phyloP scores from a whole-genome alignment of 2,329 filamentous ascomycete species.

The Elsinoe australis region DNA sequence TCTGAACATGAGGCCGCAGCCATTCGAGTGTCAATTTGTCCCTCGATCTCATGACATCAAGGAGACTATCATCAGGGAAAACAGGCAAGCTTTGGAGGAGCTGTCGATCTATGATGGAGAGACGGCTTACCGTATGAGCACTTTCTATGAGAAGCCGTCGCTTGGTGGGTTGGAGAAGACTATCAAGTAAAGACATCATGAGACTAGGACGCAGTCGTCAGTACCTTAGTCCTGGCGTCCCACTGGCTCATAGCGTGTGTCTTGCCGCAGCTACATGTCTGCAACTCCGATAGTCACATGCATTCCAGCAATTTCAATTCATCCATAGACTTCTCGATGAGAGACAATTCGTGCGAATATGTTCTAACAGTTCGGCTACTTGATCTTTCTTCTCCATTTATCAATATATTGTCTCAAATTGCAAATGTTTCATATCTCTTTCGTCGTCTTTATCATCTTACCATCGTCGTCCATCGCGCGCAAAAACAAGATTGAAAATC shows the following conservation, averaged over 20 bases:
- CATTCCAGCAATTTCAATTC: neutral
- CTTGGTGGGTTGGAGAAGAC: constrained; percentile 10
- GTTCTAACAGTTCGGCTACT: no score
- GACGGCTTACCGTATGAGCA: constrained; percentile 51
- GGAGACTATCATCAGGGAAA: constrained; percentile 47
- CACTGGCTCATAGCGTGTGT: neutral
- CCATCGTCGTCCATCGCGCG: no score
- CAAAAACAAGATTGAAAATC: no score
- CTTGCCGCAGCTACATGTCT: no score
- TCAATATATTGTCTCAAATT: no score
- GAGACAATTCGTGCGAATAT: no score
- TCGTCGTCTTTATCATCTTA: no score
- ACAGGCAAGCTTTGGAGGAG: constrained; percentile 45
- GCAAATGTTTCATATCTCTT: no score
- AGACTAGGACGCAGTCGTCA: neutral
- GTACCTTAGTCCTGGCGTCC: no score
- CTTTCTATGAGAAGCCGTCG: constrained; percentile 36
- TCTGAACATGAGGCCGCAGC: constrained; percentile 51
- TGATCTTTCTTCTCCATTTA: no score
- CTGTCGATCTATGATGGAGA: constrained; percentile 48
- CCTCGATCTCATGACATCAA: constrained; percentile 44
- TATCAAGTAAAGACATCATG: neutral
- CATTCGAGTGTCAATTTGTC: constrained; percentile 48
- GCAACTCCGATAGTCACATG: neutral
- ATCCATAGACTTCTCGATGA: neutral